A percentile compares a stretch with the other conserved stretches of the same genome.
Conservation (phyloP, 176 grass and related monocot species). For the Cocos nucifera region DNA sequence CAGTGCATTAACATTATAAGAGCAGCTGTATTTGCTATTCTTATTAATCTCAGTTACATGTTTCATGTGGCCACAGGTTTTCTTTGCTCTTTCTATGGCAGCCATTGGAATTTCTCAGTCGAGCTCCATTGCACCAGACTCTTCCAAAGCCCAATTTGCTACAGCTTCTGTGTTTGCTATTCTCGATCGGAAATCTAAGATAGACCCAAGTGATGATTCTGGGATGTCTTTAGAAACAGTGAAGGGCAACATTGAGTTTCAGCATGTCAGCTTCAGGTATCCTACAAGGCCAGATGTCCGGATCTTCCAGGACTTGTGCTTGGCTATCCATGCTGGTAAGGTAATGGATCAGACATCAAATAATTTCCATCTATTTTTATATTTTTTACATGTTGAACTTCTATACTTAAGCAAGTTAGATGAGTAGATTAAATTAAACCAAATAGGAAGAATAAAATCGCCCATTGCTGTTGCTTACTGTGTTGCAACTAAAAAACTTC, state of each 20-base stretch:
- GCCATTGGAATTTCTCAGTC: conserved; percentile 92
- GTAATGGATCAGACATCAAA: conserved; percentile 12
- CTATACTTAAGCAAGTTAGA: too few species aligned
- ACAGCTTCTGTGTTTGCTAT: conserved; percentile 83
- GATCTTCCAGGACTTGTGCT: conserved; percentile 86
- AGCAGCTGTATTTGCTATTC: too few species aligned
- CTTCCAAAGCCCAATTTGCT: conserved; percentile 78
- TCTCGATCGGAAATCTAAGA: conserved; percentile 80
- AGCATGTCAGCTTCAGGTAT: conserved; percentile 85
- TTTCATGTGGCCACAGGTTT: conserved; percentile 38
- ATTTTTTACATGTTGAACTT: too few species aligned
- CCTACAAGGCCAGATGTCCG: conserved; percentile 80
- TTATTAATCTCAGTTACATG: too few species aligned
- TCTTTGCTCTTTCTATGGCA: conserved; percentile 91
- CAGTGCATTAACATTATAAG: too few species aligned
- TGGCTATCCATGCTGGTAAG: conserved; percentile 83
- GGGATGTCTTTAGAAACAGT: conserved; percentile 51
- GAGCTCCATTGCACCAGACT: conserved; percentile 87
- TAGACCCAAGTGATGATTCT: conserved; percentile 71
- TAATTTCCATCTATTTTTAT: too few species aligned
- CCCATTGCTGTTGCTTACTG: too few species aligned
- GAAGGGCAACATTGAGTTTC: conserved; percentile 65
- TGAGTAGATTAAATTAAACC: too few species aligned
- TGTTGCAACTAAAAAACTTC: too few species aligned
- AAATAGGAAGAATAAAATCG: too few species aligned